Base-by-base conservation (phyloP, 2,329 filamentous ascomycete genomes). In the Orbilia quercus region DNA sequence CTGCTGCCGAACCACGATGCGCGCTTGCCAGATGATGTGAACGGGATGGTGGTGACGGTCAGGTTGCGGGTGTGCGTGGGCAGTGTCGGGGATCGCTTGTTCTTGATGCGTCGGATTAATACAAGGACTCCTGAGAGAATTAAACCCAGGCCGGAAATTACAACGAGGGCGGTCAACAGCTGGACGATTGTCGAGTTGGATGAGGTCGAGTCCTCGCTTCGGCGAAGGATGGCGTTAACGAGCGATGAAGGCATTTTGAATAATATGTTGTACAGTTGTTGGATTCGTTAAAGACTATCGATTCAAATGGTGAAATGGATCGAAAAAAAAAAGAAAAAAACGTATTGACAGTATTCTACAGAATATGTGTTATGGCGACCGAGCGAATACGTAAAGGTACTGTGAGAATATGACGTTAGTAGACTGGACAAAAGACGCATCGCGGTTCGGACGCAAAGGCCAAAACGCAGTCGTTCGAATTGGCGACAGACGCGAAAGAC, bases 151-250 rank as follows among this genome's bases (percentile, higher is more conserved):
- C 96, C 87, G 77, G 94, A 83, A 48, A 99, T 84, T 75, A 89
- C 88, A 77, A 98, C 84, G 63, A 98, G 86, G 69, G 87, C 86
- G 77, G 96, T 90, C 80, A 96, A 83, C 45, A 96, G 86, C 79
- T 91, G 88, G 80, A 93, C 84, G 82, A 90, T 88, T 48, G 86
- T 85, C 38, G 82, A 82, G 74, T 84, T 86, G 77, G 83, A 82
- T 69, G 82, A 82, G 76, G 84, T 83, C 72, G 80, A 79, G 62
- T 77, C 77, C 58, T 78, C 79, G 80, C 80, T 79, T 75, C 83
- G 81, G 77, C 81, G 78, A 63, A 69, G 62, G 70, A 77, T 53
- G 23, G 50, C 54, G 36, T 74, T 67, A 53, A 64, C 57, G 42
- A 71, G 45, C 16, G 60, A 59, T 53, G 70, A 36, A 12, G 70